A percentile compares a stretch with the other conserved stretches of the same genome.
phyloP scores from a whole-genome alignment of 2,329 filamentous ascomycete genomes.

The Aspergillus pseudoterreus region DNA sequence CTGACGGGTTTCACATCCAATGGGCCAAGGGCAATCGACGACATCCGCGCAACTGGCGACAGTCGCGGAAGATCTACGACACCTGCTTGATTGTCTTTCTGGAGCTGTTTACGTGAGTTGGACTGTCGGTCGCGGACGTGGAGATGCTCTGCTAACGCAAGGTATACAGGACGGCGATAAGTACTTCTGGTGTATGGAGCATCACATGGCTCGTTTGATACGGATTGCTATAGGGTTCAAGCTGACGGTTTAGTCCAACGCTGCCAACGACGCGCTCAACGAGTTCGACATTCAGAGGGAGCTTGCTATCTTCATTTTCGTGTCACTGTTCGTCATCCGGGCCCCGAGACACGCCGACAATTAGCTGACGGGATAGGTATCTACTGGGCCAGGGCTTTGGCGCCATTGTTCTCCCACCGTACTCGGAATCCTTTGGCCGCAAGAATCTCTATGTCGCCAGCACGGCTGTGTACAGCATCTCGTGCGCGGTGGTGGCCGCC shows the following conservation, averaged over 20 bases:
- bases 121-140: not conserved
- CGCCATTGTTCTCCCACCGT: slow-evolving; percentile 33
- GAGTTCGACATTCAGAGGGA: slow-evolving; percentile 25
- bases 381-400: slow-evolving; percentile 33
- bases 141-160: slow-evolving; percentile 9
- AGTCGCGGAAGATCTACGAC: slow-evolving; percentile 26
- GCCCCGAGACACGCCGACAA: not conserved
- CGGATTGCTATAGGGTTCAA: not conserved
- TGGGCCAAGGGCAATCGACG: slow-evolving; percentile 27
- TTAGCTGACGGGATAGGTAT: slow-evolving; percentile 20
- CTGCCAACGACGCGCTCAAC: slow-evolving; percentile 22
- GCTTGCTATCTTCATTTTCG: slow-evolving; percentile 30
- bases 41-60: slow-evolving; percentile 31
- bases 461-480: slow-evolving; percentile 25
- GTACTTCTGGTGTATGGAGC: slow-evolving; percentile 31
- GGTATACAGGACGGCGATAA: slow-evolving; percentile 28
- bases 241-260: slow-evolving; percentile 23
- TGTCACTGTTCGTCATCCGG: slow-evolving; percentile 10
- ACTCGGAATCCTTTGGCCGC: slow-evolving; percentile 37
- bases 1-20: slow-evolving; percentile 28
- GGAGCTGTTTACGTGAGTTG: slow-evolving; percentile 31
- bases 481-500: slow-evolving; percentile 37
- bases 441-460: slow-evolving; percentile 34
- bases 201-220: not conserved
- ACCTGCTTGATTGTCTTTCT: slow-evolving; percentile 24